These are phyloP conservation scores for Chrysoporthe austroafricana DNA, from an alignment of 2,329 filamentous ascomycete species.

Conservation along the genomic window DNA sequence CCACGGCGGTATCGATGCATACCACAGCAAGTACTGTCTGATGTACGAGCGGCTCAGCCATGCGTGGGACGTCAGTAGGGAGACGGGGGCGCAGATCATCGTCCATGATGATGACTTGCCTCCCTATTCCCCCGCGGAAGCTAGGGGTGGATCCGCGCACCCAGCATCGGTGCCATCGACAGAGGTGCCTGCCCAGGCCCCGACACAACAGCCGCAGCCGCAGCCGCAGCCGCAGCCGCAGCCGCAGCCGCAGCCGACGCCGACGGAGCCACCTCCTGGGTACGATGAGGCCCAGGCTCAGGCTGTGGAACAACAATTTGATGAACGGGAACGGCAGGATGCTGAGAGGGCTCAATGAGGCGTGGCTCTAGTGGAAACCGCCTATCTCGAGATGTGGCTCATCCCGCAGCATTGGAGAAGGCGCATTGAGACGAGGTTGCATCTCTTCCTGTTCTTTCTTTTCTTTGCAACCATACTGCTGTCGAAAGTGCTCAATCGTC, in stretches of 20 bases:
- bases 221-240: constrained; percentile 47
- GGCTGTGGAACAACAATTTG: constrained; percentile 59
- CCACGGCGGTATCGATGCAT: constrained; percentile 93
- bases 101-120: constrained; percentile 76
- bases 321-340: constrained; percentile 75
- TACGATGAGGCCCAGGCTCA: constrained; percentile 91
- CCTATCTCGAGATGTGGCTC: neutral
- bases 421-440: constrained; percentile 34
- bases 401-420: neutral
- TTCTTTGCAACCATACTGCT: neutral
- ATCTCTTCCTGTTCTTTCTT: neutral
- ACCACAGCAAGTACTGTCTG: constrained; percentile 79
- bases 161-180: constrained; percentile 33
- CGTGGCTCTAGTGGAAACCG: neutral
- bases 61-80: constrained; percentile 73
- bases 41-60: constrained; percentile 84
- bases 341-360: constrained; percentile 60
- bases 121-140: constrained; percentile 64
- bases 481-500: neutral
- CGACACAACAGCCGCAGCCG: constrained; percentile 36
- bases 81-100: constrained; percentile 67
- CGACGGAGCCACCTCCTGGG: constrained; percentile 82
- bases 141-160: constrained; percentile 33
- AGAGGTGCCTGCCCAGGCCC: constrained; percentile 27
- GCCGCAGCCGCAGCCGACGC: constrained; percentile 41